Evolutionary conservation across 2,329 filamentous ascomycete genomes (phyloP).

Genomic region (Aaosphaeria pasadenensis): DNA sequence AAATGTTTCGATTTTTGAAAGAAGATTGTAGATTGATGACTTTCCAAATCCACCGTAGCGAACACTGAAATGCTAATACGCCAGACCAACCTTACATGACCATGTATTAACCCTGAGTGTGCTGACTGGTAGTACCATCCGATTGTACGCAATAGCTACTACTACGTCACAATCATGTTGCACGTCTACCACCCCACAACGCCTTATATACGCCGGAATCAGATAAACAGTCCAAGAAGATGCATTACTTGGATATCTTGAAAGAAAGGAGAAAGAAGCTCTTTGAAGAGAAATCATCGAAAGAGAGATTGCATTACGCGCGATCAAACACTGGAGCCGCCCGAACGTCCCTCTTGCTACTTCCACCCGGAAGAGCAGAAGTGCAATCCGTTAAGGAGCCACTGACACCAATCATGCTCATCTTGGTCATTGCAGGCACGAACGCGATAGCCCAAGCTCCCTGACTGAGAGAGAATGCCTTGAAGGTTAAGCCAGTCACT

Average conservation of each 20-base stretch:
- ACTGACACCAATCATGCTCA: slow-evolving; percentile 34
- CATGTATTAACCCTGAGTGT: no score
- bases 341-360: slow-evolving; percentile 29
- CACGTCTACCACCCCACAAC: background rate
- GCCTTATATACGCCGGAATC: background rate
- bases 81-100: no score
- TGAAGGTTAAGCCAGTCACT: slow-evolving; percentile 16
- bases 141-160: no score
- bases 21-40: no score
- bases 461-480: slow-evolving; percentile 22
- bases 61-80: no score
- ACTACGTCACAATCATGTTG: no score
- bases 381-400: slow-evolving; percentile 30
- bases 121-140: no score
- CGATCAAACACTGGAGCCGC: background rate
- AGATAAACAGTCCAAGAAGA: background rate
- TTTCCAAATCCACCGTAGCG: no score
- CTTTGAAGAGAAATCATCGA: no score
- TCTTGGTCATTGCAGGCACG: slow-evolving; percentile 33
- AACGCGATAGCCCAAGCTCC: slow-evolving; percentile 29
- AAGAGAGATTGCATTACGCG: background rate
- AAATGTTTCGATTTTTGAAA: no score
- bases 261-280: background rate
- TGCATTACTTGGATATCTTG: background rate
- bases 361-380: slow-evolving; percentile 26